phyloP scores from a whole-genome alignment of 345 rosid species.

The Nasturtium officinale region DNA sequence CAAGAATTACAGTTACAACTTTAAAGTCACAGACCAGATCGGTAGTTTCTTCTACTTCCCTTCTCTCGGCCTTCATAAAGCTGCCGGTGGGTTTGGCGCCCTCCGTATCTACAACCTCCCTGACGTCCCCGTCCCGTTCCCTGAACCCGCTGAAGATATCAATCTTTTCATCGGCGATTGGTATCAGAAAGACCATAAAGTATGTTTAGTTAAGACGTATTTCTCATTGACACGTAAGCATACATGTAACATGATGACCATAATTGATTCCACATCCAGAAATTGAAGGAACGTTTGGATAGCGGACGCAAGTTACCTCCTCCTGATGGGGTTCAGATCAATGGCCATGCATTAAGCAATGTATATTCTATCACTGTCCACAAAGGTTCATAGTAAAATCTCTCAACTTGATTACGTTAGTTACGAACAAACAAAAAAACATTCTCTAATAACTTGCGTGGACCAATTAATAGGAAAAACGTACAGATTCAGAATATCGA shows the following conservation, averaged over 20 bases:
- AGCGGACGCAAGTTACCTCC: conserved; percentile 63
- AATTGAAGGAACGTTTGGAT: conserved; percentile 58
- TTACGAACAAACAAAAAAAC: too few species aligned
- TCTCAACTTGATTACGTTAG: not conserved
- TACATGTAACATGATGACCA: too few species aligned
- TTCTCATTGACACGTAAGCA: too few species aligned
- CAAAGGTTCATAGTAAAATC: conserved; percentile 47
- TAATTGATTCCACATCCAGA: conserved; percentile 40
- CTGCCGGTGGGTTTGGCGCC: conserved; percentile 89
- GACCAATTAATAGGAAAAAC: conserved; percentile 68
- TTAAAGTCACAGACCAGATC: conserved; percentile 91
- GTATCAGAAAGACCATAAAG: conserved; percentile 69
- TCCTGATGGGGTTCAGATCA: conserved; percentile 74
- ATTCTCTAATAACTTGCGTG: too few species aligned
- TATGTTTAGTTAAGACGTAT: too few species aligned
- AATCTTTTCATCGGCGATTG: conserved; percentile 86
- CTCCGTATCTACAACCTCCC: conserved; percentile 83
- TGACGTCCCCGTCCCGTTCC: conserved; percentile 82
- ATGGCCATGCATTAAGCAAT: conserved; percentile 66
- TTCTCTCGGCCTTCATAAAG: conserved; percentile 88
- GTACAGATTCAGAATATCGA: conserved; percentile 81
- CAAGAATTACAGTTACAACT: conserved; percentile 73
- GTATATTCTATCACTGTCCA: conserved; percentile 61
- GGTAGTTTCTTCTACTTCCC: conserved; percentile 94
- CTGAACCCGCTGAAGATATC: conserved; percentile 76